Evolutionary conservation across 164 flowering plant genomes (phyloP), one percentile per base, ranked within the genome.

Genomic region (Tinospora cordifolia): DNA sequence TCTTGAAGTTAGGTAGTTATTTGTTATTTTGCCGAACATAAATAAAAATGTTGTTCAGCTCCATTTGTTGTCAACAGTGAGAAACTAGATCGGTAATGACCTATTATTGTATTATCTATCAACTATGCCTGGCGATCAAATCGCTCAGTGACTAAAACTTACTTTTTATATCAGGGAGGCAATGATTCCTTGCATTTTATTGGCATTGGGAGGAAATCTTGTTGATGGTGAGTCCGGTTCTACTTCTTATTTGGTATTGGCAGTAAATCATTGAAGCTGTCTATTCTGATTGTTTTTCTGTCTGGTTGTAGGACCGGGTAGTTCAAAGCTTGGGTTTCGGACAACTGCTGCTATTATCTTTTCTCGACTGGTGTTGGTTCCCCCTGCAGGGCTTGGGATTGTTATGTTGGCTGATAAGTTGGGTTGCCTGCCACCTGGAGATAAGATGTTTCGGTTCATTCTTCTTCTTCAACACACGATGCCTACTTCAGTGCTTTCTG

Each of bases 401-500:
- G 97, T 94, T 58, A 88, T 66, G 70, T 64, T 89, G 74, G 98
- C 99, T 66, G 99, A 92, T 78, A 88, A 82, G 77, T 90, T 94
- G 40, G 98, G 97, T 24, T 86, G 90, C 81, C 87, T 94, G 66
- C 99, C 98, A 36, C 71, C 91, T 14, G 91, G 81, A 21, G 97
- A 94, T 76, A 90, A 89, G 81, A 92, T 94, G 98, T 94, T 94
- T 73, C 80, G 84, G 41, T 94, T 94, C 74, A 85, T 94, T 75
- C 86, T 89, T 12, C 97, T 94, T 26, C 94, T 94, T 46, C 99
- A 94, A 77, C 93, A 94, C 75, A 76, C 97, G 38, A 94, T 94
- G 99, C 99, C 99, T 25, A 94, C 99, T 69, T 94, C 99, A 47
- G 90, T 94, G 68, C 97, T 92, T 63, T 80, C 99, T 47, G 96